Conservation (phyloP, 2,329 filamentous ascomycete species). For the Xenosphaeropsis pyriputrescens region DNA sequence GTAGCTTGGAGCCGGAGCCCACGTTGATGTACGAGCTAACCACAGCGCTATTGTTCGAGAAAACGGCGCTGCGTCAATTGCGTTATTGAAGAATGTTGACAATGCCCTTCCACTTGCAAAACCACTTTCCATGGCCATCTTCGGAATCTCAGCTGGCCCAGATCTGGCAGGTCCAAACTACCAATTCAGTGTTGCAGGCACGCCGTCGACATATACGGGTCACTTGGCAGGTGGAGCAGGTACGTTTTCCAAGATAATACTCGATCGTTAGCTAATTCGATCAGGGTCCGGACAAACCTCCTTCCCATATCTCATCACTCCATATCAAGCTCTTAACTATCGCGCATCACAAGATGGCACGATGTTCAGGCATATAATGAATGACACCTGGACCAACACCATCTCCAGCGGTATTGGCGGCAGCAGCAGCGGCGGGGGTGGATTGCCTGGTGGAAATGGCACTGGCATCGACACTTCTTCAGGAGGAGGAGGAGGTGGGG, state of each 20-base stretch:
- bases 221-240: conserved; percentile 68
- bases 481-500: background rate
- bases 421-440: too few relatives aligned
- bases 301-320: background rate
- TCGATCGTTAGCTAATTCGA: conserved; percentile 66
- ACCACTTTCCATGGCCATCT: conserved; percentile 37
- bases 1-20: conserved; percentile 46
- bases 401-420: too few relatives aligned
- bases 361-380: conserved; percentile 53
- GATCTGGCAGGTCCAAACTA: background rate
- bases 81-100: conserved; percentile 44
- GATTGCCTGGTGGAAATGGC: too few relatives aligned
- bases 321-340: background rate
- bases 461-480: background rate
- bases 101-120: conserved; percentile 31
- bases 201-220: conserved; percentile 57
- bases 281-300: conserved; percentile 31
- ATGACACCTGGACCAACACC: background rate
- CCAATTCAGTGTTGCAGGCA: conserved; percentile 27
- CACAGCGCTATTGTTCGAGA: conserved; percentile 32
- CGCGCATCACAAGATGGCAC: conserved; percentile 21
- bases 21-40: conserved; percentile 21
- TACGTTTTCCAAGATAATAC: conserved; percentile 64
- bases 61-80: conserved; percentile 48
- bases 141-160: conserved; percentile 64